phyloP scores from a whole-genome alignment of 768 basidiomycete species.

The Suillus bovinus region DNA sequence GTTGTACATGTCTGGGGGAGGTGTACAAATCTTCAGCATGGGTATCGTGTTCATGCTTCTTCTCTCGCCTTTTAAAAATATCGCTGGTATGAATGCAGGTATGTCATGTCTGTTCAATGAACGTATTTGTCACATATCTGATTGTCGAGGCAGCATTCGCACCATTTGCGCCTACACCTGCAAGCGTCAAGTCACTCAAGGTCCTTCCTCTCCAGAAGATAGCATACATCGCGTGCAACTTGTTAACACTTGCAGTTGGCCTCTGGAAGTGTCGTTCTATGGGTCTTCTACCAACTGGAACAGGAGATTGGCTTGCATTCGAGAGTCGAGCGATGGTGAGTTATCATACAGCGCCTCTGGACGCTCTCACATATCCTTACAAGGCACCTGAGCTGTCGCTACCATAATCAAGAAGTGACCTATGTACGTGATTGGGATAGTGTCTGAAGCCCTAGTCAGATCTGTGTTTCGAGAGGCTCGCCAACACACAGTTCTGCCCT shows the following conservation, averaged over 20 bases:
- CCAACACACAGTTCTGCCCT: slow-evolving; percentile 1
- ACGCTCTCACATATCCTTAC: slow-evolving; percentile 1
- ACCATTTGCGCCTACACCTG: slow-evolving; percentile 55
- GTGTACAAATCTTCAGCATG: slow-evolving; percentile 96
- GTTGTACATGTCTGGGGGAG: slow-evolving; percentile 97
- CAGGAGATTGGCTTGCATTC: slow-evolving; percentile 94
- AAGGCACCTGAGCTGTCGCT: slow-evolving; percentile 50
- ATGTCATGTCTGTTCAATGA: slow-evolving; percentile 23
- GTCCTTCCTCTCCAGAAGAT: slow-evolving; percentile 71
- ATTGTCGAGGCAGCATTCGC: slow-evolving; percentile 57
- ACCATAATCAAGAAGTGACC: slow-evolving; percentile 18
- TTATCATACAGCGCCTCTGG: neutral
- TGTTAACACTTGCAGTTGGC: slow-evolving; percentile 79
- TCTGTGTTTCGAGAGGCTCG: neutral
- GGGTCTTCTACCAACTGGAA: slow-evolving; percentile 88
- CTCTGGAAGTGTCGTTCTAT: slow-evolving; percentile 93
- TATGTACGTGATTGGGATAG: neutral
- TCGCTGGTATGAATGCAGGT: slow-evolving; percentile 80
- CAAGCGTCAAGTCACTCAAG: slow-evolving; percentile 44
- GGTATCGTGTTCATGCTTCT: slow-evolving; percentile 95
- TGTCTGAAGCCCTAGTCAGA: neutral
- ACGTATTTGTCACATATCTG: neutral
- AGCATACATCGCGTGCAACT: slow-evolving; percentile 70
- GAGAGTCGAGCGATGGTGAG: slow-evolving; percentile 72
- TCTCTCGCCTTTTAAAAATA: slow-evolving; percentile 80